phyloP scores from a whole-genome alignment of 2,329 filamentous ascomycete species.

The Coniochaeta prunicola region DNA sequence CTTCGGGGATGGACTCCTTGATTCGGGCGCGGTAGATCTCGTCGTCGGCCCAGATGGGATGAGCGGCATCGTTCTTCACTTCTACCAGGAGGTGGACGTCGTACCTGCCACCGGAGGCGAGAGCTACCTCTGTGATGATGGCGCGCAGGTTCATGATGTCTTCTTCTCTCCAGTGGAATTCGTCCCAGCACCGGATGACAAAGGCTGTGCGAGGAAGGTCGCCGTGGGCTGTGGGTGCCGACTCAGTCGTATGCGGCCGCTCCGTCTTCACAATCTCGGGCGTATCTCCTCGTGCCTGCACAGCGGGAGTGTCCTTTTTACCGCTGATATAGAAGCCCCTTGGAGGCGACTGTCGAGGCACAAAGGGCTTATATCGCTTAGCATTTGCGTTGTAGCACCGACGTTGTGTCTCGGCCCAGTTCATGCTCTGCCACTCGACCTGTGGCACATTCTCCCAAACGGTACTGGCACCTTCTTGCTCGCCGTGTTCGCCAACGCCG shows the following conservation, averaged over 20 bases:
- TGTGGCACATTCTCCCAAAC: constrained; percentile 67
- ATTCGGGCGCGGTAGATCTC: constrained; percentile 61
- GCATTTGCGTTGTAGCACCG: constrained; percentile 66
- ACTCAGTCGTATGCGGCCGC: constrained; percentile 3
- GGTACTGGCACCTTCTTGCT: constrained; percentile 70
- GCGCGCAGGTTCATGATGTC: constrained; percentile 77
- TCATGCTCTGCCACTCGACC: constrained; percentile 69
- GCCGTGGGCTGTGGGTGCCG: constrained; percentile 16
- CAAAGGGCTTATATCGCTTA: constrained; percentile 55
- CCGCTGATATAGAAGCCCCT: constrained; percentile 44
- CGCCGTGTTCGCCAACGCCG: constrained; percentile 78
- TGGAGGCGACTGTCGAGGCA: constrained; percentile 28
- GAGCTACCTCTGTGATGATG: constrained; percentile 72
- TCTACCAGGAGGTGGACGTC: constrained; percentile 81
- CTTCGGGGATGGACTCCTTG: constrained; percentile 63
- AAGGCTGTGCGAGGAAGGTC: constrained; percentile 62
- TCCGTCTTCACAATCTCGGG: constrained; percentile 7
- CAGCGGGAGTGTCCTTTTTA: constrained; percentile 11
- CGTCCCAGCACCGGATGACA: constrained; percentile 75
- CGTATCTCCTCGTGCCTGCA: constrained; percentile 14
- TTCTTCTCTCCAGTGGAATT: constrained; percentile 71
- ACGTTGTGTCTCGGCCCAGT: constrained; percentile 73
- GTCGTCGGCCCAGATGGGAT: constrained; percentile 73
- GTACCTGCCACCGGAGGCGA: constrained; percentile 80
- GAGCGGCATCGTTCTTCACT: constrained; percentile 65